Percentiles rank a stretch among this genome's conserved stretches.
Evolutionary conservation across 345 rosid genomes (phyloP).

Genomic region (Gossypium raimondii): DNA sequence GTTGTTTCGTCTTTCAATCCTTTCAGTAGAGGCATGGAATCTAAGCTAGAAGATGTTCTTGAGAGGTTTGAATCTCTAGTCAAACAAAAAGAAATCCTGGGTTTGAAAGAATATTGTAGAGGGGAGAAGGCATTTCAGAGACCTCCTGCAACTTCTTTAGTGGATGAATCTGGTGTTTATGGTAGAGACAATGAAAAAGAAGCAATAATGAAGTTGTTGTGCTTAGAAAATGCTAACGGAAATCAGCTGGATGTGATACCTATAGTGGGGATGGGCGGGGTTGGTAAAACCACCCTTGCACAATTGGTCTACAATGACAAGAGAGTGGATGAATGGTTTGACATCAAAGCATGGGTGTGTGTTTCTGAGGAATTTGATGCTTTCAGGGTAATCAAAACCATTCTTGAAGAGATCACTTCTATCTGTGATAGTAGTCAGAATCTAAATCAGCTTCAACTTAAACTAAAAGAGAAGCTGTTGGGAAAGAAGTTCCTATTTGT

Average conservation of each 20-base stretch:
- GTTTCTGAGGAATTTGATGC: slow-evolving; percentile 4
- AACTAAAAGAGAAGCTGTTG: not conserved
- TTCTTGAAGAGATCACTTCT: not conserved
- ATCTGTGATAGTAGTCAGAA: not conserved
- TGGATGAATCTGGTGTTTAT: not conserved
- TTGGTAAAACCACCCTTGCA: slow-evolving; percentile 1
- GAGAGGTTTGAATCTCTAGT: not conserved
- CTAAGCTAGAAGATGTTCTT: not conserved
- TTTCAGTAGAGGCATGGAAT: not conserved
- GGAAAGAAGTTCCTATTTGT: not conserved
- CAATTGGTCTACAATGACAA: not conserved
- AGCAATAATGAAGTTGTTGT: not conserved
- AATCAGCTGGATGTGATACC: not conserved
- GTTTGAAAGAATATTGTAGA: not conserved
- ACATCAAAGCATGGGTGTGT: slow-evolving; percentile 1
- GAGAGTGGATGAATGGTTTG: not conserved
- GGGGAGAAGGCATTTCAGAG: not conserved
- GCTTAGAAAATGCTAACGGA: not conserved
- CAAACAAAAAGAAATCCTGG: not conserved
- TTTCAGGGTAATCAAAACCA: not conserved
- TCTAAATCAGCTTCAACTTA: not conserved
- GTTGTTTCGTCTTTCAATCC: not conserved
- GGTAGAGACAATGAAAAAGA: not conserved
- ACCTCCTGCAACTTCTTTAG: not conserved
- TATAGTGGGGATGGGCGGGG: not conserved